phyloP scores from a whole-genome alignment of 1,139 yeast species.

The Hanseniaspora uvarum region DNA sequence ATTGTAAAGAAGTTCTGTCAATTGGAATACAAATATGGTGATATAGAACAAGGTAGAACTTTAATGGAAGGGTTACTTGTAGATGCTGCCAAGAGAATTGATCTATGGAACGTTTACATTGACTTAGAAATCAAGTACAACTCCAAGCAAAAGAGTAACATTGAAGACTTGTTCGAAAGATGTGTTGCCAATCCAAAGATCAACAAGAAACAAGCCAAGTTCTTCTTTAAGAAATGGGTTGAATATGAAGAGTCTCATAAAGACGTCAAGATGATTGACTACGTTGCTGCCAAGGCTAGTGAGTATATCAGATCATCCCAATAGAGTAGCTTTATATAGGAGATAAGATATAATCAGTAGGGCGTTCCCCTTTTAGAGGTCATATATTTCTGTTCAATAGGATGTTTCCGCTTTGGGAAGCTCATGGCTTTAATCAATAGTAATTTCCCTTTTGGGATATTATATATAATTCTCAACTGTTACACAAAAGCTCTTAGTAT shows the following conservation, averaged over 20 bases:
- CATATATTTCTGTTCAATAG: no score
- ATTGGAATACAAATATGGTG: conserved; percentile 77
- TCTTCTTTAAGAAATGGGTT: conserved; percentile 90
- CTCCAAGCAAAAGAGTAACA: conserved; percentile 43
- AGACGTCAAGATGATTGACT: conserved; percentile 63
- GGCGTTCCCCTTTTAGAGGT: no score
- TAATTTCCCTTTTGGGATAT: no score
- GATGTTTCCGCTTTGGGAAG: background rate
- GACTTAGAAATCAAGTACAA: conserved; percentile 76
- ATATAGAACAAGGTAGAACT: conserved; percentile 87
- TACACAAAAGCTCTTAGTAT: no score
- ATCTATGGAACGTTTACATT: conserved; percentile 86
- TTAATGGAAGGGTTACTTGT: conserved; percentile 83
- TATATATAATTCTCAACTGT: no score
- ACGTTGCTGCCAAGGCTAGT: conserved; percentile 84
- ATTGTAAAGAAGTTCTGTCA: conserved; percentile 82
- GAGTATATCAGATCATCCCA: conserved; percentile 43
- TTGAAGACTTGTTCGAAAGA: conserved; percentile 74
- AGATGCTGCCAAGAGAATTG: conserved; percentile 85
- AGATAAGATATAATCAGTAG: no score
- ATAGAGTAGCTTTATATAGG: background rate
- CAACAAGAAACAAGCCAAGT: conserved; percentile 85
- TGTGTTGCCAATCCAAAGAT: conserved; percentile 51
- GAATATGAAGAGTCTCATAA: conserved; percentile 59
- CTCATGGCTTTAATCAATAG: no score